phyloP scores from a whole-genome alignment of 306 rosid genomes.

The Dicorynia guianensis region DNA sequence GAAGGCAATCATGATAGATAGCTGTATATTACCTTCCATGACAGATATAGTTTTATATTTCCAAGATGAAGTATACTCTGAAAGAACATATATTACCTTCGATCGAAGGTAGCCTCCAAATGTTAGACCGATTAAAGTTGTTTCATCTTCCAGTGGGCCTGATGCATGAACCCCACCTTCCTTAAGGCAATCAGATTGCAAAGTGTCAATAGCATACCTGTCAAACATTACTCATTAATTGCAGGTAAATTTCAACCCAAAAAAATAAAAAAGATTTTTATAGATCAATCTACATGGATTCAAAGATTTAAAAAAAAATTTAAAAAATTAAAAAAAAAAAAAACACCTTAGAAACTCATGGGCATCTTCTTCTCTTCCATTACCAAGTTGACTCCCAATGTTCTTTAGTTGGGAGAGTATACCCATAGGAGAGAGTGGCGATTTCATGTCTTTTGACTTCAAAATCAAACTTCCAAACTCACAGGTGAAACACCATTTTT shows the following conservation, averaged over 20 bases:
- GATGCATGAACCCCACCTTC: conserved; percentile 66
- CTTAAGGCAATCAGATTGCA: conserved; percentile 87
- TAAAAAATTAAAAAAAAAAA: background rate
- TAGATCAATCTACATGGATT: background rate
- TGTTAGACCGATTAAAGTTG: conserved; percentile 80
- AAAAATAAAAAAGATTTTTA: conserved; percentile 13
- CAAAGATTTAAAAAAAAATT: no score
- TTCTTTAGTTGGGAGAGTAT: conserved; percentile 78
- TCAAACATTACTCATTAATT: conserved; percentile 28
- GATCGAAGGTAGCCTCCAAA: conserved; percentile 97
- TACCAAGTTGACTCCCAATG: conserved; percentile 85
- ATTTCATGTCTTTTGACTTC: conserved; percentile 74
- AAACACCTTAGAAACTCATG: conserved; percentile 90
- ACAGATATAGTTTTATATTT: conserved; percentile 2
- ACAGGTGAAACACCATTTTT: conserved; percentile 84
- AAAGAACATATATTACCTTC: conserved; percentile 59
- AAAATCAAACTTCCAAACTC: conserved; percentile 82
- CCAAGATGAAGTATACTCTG: background rate
- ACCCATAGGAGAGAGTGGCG: conserved; percentile 72
- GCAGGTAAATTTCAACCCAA: conserved; percentile 18
- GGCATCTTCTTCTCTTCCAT: conserved; percentile 97
- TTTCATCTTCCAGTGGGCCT: conserved; percentile 71
- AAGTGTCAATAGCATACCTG: conserved; percentile 86
- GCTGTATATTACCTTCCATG: conserved; percentile 9
- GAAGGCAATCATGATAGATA: background rate